phyloP scores from a whole-genome alignment of 306 rosid genomes.

The Begonia masoniana region DNA sequence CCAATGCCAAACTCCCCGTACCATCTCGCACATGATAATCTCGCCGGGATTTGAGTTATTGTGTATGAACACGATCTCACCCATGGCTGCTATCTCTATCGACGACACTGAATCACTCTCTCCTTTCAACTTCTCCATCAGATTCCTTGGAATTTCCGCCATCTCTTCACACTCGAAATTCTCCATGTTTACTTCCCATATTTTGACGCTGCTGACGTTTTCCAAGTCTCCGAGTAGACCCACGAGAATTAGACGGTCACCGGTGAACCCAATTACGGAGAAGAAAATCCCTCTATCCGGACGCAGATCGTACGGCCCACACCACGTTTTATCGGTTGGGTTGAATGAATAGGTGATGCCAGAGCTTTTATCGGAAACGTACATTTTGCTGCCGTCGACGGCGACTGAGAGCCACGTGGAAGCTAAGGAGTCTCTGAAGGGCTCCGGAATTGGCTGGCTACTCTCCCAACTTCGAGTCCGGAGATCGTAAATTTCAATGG shows the following conservation, averaged over 20 bases:
- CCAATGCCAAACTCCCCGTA: constrained; percentile 30
- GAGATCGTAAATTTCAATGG: constrained; percentile 42
- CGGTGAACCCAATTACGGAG: constrained; percentile 18
- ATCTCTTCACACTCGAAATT: constrained; percentile 21
- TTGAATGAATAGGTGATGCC: constrained; percentile 36
- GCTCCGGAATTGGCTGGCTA: constrained; percentile 41
- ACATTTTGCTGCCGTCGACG: constrained; percentile 21
- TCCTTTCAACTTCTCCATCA: constrained; percentile 31
- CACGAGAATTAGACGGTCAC: constrained; percentile 25
- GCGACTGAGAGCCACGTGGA: constrained; percentile 51
- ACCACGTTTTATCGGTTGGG: constrained; percentile 26
- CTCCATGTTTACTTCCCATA: constrained; percentile 36
- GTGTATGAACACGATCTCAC: constrained; percentile 29
- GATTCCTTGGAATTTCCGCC: constrained; percentile 50
- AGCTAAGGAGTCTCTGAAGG: constrained; percentile 27
- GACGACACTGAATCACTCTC: constrained; percentile 27
- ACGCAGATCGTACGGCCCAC: constrained; percentile 45
- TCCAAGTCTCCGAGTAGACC: constrained; percentile 31
- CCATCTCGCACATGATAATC: constrained; percentile 34
- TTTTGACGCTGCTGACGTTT: constrained; percentile 25
- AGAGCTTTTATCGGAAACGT: constrained; percentile 37
- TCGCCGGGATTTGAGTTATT: constrained; percentile 22
- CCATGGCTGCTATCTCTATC: constrained; percentile 25
- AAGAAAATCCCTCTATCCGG: constrained; percentile 10
- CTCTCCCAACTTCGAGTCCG: constrained; percentile 20